These are phyloP conservation scores for Pinus albicaulis DNA, from an alignment of 75 land plant genomes.

Conservation along the genomic window DNA sequence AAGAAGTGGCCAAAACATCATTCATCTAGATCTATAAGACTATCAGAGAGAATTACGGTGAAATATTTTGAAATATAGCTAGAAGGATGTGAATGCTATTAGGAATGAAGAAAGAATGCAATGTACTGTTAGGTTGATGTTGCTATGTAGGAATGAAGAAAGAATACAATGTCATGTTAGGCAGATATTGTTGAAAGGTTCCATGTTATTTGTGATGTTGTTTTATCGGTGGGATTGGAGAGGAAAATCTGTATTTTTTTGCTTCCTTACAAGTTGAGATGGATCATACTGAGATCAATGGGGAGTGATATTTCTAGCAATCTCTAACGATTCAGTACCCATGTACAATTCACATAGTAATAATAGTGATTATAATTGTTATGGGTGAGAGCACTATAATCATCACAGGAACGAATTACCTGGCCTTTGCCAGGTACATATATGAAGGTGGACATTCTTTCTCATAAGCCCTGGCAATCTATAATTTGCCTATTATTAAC, in stretches of 20 bases:
- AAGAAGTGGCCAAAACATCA: neutral
- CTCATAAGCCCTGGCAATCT: too few relatives aligned
- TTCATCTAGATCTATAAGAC: neutral
- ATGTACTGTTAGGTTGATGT: too few relatives aligned
- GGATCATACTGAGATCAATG: neutral
- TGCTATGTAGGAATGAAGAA: neutral
- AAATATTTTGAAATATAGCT: neutral
- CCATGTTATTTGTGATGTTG: neutral
- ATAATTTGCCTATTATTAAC: too few relatives aligned
- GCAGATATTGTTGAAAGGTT: neutral
- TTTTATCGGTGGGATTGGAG: neutral
- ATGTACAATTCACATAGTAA: neutral
- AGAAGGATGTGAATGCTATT: neutral
- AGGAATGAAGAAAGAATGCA: neutral
- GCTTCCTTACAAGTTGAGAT: neutral
- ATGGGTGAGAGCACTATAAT: too few relatives aligned
- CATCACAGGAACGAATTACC: too few relatives aligned
- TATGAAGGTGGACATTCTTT: too few relatives aligned
- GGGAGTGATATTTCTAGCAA: neutral
- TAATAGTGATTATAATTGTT: too few relatives aligned
- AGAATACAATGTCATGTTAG: neutral
- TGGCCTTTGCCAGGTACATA: too few relatives aligned
- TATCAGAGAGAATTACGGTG: neutral
- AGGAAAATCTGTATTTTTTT: neutral
- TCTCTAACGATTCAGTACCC: neutral